Evolutionary conservation across 805 yeast species (phyloP).

Genomic region (Saccharomycopsis sp.): DNA sequence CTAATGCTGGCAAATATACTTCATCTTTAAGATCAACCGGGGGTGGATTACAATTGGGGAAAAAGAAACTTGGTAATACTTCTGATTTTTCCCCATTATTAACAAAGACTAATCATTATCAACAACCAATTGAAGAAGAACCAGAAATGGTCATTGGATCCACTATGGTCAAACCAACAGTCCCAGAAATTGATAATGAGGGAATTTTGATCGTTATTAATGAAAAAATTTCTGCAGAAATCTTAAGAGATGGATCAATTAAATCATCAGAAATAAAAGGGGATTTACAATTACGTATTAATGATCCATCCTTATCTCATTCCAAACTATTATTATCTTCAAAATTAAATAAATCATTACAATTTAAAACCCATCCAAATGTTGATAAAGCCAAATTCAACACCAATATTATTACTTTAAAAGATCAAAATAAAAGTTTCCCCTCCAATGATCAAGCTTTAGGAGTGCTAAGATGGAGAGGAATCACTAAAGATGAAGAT

Average conservation of each 20-base stretch:
- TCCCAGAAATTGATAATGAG: slow-evolving; percentile 37
- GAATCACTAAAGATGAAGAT: slow-evolving; percentile 51
- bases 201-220: slow-evolving; percentile 72
- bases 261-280: slow-evolving; percentile 74
- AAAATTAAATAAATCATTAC: slow-evolving; percentile 39
- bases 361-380: slow-evolving; percentile 92
- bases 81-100: slow-evolving; percentile 25
- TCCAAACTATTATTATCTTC: slow-evolving; percentile 52
- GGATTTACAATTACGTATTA: slow-evolving; percentile 79
- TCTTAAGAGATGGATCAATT: slow-evolving; percentile 76
- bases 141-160: slow-evolving; percentile 2
- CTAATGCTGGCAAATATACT: slow-evolving; percentile 12
- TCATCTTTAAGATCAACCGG: too few relatives aligned
- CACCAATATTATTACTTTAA: slow-evolving; percentile 53
- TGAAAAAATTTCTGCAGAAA: slow-evolving; percentile 69
- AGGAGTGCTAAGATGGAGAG: slow-evolving; percentile 91
- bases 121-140: slow-evolving; percentile 19
- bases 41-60: slow-evolving; percentile 76
- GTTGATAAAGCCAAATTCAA: slow-evolving; percentile 72
- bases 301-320: slow-evolving; percentile 58
- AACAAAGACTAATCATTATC: slow-evolving; percentile 22
- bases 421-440: slow-evolving; percentile 70
- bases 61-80: slow-evolving; percentile 29
- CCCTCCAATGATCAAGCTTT: slow-evolving; percentile 86
- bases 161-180: slow-evolving; percentile 9